These are phyloP conservation scores for Stemphylium beticola DNA, from an alignment of 2,329 filamentous ascomycete species.

Conservation along the genomic window DNA sequence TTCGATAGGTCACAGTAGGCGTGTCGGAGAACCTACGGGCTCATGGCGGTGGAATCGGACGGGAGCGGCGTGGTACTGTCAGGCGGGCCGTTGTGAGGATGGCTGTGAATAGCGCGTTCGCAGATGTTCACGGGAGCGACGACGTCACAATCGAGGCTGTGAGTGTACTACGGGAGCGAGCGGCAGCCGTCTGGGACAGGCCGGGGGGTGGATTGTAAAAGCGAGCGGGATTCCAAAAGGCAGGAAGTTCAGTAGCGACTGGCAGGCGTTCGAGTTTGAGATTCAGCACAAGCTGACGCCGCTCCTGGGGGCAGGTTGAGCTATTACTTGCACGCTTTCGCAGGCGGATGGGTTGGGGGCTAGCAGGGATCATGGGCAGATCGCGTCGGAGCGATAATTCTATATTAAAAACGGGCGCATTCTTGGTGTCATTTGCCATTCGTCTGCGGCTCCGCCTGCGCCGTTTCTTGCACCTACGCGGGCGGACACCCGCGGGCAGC, in stretches of 20 bases:
- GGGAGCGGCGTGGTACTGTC: conserved; percentile 21
- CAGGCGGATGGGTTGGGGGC: conserved; percentile 23
- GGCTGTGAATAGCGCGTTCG: conserved; percentile 11
- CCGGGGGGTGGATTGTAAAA: conserved; percentile 3
- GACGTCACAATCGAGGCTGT: conserved; percentile 31
- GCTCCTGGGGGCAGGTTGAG: conserved; percentile 19
- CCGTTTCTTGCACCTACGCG: conserved; percentile 6
- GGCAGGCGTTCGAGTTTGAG: conserved; percentile 23
- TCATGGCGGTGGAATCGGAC: conserved; percentile 28
- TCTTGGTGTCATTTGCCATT: conserved; percentile 13
- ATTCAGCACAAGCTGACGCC: conserved; percentile 15
- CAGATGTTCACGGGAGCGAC: conserved; percentile 12
- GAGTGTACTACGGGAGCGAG: conserved; percentile 19
- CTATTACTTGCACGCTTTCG: conserved; percentile 23
- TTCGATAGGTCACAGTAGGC: conserved; percentile 1
- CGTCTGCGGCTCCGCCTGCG: conserved; percentile 12
- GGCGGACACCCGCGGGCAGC: background rate
- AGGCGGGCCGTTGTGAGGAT: conserved; percentile 23
- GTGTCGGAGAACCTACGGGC: conserved; percentile 17
- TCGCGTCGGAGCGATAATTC: conserved; percentile 29
- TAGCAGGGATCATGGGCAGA: conserved; percentile 37
- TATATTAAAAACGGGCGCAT: conserved; percentile 27
- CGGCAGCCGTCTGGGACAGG: conserved; percentile 9
- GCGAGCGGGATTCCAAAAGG: conserved; percentile 14
- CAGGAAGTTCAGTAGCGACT: conserved; percentile 22